phyloP scores from a whole-genome alignment of 345 rosid species.

The Arabidopsis thaliana region DNA sequence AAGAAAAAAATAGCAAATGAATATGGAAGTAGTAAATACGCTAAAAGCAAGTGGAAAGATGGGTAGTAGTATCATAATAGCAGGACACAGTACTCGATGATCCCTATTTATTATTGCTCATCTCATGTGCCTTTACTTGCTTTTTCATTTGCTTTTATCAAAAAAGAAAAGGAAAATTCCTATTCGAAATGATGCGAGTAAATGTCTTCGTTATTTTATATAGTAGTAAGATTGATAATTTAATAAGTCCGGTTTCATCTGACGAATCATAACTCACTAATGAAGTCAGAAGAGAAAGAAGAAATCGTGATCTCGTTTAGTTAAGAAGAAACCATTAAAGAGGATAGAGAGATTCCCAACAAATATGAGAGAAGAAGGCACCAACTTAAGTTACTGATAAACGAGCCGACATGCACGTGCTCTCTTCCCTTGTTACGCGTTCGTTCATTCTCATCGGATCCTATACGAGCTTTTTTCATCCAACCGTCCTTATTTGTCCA shows the following conservation, averaged over 20 bases:
- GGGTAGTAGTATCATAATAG: slow-evolving; percentile 6
- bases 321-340: not conserved
- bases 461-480: slow-evolving; percentile 7
- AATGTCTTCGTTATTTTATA: not conserved
- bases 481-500: slow-evolving; percentile 29
- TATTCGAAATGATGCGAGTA: not conserved
- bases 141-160: not conserved
- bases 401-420: slow-evolving; percentile 48
- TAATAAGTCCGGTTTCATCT: not conserved
- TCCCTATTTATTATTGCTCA: slow-evolving; percentile 1
- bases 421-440: not conserved
- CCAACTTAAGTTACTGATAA: not conserved
- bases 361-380: slow-evolving; percentile 13
- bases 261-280: not conserved
- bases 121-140: slow-evolving; percentile 30
- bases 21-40: slow-evolving; percentile 15
- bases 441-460: slow-evolving; percentile 23
- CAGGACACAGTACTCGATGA: slow-evolving; percentile 19
- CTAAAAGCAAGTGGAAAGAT: slow-evolving; percentile 8
- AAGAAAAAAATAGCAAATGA: not conserved
- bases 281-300: slow-evolving; percentile 8
- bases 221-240: not conserved
- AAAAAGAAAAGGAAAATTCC: not conserved
- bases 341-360: slow-evolving; percentile 34
- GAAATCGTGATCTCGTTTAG: not conserved